Percentiles rank a stretch among this genome's conserved stretches.
These are phyloP conservation scores for Bullera alba DNA, from an alignment of 768 basidiomycete species.

Conservation along the genomic window DNA sequence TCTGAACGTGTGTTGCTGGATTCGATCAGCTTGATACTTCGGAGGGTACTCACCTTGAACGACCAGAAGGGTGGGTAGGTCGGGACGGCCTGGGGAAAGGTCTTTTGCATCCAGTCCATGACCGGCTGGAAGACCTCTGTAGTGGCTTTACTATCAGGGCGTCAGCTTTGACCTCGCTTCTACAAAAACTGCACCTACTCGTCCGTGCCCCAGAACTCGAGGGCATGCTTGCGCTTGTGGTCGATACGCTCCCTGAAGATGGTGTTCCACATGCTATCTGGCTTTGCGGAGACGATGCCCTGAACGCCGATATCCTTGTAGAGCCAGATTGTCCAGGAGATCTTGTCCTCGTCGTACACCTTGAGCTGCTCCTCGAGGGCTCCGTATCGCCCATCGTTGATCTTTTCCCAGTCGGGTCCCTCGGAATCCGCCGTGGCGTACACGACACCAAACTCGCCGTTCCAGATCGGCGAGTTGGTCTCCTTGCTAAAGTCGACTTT, in stretches of 20 bases:
- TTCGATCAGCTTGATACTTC: no score
- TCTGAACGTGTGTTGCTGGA: slow-evolving; percentile 2
- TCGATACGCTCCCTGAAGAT: background rate
- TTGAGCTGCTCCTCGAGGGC: slow-evolving; percentile 67
- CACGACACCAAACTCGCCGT: slow-evolving; percentile 76
- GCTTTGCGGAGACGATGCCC: slow-evolving; percentile 67
- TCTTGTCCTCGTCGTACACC: slow-evolving; percentile 59
- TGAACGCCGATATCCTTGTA: slow-evolving; percentile 61
- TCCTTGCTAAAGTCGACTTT: slow-evolving; percentile 69
- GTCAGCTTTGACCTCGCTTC: no score
- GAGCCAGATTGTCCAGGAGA: slow-evolving; percentile 72
- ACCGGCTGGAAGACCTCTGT: no score
- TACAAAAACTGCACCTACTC: no score
- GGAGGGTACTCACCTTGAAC: no score
- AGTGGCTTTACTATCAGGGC: no score
- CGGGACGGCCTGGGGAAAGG: no score
- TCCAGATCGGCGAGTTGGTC: slow-evolving; percentile 51
- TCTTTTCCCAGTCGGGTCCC: slow-evolving; percentile 56
- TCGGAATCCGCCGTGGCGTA: slow-evolving; percentile 52
- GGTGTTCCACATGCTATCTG: slow-evolving; percentile 46
- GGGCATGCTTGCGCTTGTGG: slow-evolving; percentile 3
- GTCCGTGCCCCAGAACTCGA: slow-evolving; percentile 8
- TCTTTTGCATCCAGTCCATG: no score
- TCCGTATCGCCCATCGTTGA: slow-evolving; percentile 59
- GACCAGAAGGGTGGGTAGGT: no score